Conservation (phyloP, 2,329 filamentous ascomycete species). For the Aspergillus aculeatus region DNA sequence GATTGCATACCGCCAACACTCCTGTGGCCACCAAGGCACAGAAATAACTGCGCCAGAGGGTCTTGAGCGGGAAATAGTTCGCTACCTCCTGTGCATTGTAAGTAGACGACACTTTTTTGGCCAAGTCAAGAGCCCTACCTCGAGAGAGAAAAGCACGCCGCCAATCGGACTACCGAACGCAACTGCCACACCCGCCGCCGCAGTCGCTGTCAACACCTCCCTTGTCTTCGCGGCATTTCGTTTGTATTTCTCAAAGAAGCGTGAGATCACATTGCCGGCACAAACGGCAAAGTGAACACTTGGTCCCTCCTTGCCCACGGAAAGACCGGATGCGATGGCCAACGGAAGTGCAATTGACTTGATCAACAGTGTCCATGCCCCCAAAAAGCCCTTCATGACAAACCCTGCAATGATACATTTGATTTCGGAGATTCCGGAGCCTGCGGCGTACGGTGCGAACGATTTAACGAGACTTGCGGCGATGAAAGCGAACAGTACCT, state of each 20-base stretch:
- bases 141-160: conserved; percentile 91
- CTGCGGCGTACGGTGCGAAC: conserved; percentile 93
- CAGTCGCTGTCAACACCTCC: conserved; percentile 91
- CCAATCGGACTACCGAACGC: conserved; percentile 97
- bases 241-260: conserved; percentile 88
- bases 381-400: conserved; percentile 97
- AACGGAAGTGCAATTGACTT: conserved; percentile 89
- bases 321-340: conserved; percentile 89
- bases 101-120: conserved; percentile 10
- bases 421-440: conserved; percentile 96
- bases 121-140: conserved; percentile 45
- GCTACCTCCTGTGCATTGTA: conserved; percentile 71
- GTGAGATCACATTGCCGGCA: conserved; percentile 92
- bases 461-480: conserved; percentile 82
- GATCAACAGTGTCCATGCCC: conserved; percentile 86
- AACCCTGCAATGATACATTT: conserved; percentile 99
- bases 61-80: conserved; percentile 93
- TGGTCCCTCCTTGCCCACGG: conserved; percentile 94
- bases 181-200: conserved; percentile 91
- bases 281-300: conserved; percentile 99
- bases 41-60: conserved; percentile 97
- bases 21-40: conserved; percentile 94
- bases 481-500: conserved; percentile 76
- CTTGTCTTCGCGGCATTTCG: conserved; percentile 90
- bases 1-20: conserved; percentile 65